phyloP scores from a whole-genome alignment of 371 early-diverging fungal genomes.

The Mucor racemosus region DNA sequence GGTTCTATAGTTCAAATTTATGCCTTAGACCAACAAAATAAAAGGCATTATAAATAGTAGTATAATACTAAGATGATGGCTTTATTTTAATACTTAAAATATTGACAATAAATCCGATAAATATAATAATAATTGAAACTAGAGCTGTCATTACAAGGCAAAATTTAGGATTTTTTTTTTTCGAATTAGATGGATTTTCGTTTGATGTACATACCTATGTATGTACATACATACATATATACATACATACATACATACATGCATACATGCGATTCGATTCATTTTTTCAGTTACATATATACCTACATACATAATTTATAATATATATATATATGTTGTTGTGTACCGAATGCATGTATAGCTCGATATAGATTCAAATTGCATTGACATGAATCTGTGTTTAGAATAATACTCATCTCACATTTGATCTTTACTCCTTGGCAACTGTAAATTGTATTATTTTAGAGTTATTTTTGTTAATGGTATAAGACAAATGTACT shows the following conservation, averaged over 20 bases:
- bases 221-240: too few relatives aligned
- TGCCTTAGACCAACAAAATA: neutral
- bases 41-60: neutral
- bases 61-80: neutral
- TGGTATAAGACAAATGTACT: neutral
- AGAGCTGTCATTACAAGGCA: too few relatives aligned
- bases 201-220: too few relatives aligned
- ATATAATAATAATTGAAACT: too few relatives aligned
- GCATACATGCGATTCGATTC: neutral
- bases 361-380: neutral
- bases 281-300: neutral
- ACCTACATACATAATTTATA: neutral
- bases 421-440: neutral
- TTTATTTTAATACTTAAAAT: neutral
- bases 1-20: too few relatives aligned
- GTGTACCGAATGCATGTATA: neutral
- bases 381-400: slow-evolving; percentile 1
- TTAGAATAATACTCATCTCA: too few relatives aligned
- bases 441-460: neutral
- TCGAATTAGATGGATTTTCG: too few relatives aligned
- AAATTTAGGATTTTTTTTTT: too few relatives aligned
- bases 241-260: too few relatives aligned
- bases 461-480: neutral
- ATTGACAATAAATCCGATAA: too few relatives aligned
- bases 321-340: neutral